Base-by-base conservation (phyloP, 2,329 filamentous ascomycete genomes). In the Escovopsis sp. region DNA sequence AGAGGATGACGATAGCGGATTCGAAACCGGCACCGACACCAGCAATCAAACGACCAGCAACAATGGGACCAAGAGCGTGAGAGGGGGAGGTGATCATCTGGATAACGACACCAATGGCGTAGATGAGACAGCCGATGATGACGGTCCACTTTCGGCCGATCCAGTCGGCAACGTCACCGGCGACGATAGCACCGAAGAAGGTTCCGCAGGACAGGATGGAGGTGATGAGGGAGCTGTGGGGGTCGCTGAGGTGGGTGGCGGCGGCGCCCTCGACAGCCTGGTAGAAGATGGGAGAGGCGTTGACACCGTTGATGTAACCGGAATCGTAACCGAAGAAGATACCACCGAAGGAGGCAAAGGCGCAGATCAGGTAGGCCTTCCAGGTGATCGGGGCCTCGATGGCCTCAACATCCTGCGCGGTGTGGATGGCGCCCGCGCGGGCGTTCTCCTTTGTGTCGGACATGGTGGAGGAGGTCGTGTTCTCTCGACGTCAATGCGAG, bases 301-400 rank as follows among this genome's bases (percentile, higher is more conserved):
- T 63, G 45, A 80, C 74, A 56, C 76, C 76, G 57, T 76, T 77
- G 66, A 84, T 83, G 63, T 82, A 83, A 51, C 81, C 82, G 35
- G 80, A 83, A 54, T 86, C 82, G 61, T 83, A 87, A 39, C 82
- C 82, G 62, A 85, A 83, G 66, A 85, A 81, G 62, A 84, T 81
- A 60, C 75, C 79, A 53, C 79, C 79, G 46, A 82, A 81, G 30
- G 78, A 76, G 45, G 79, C 79, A 48, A 82, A 83, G 48, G 75
- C 78, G 60, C 78, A 82, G 55, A 82, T 72, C 39, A 80, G 47
- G 59, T 83, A 82, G 43, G 78, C 78, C 66, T 79, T 77, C 61
- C 74, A 62, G 49, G 78, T 82, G 51, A 82, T 71, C 50, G 79
- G 77, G 11, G 79, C 78, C 67, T 83, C 79, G 55, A 81, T 71